Evolutionary conservation across 2,329 filamentous ascomycete species (phyloP).

Genomic region (Mycosphaerella arachidis): DNA sequence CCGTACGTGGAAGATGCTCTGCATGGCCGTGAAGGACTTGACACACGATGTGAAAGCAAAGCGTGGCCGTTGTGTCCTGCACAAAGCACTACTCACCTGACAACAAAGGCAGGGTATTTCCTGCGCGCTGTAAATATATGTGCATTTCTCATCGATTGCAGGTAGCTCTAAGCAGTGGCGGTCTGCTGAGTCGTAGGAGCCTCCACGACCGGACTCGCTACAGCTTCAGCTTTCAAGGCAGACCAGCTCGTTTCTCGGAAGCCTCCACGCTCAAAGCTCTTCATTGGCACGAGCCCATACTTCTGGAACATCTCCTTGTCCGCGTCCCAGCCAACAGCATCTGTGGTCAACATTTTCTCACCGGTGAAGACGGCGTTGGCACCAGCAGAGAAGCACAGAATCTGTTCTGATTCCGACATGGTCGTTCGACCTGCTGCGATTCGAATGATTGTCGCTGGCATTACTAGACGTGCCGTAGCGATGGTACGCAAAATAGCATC

Average conservation of each 20-base stretch:
- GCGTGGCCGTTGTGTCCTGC: no score
- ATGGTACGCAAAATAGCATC: constrained; percentile 76
- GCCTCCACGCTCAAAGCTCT: constrained; percentile 34
- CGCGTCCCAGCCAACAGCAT: constrained; percentile 87
- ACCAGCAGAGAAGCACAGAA: constrained; percentile 82
- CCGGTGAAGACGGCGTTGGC: constrained; percentile 94
- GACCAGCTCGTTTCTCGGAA: constrained; percentile 30
- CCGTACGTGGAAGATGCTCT: neutral
- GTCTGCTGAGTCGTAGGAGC: constrained; percentile 1
- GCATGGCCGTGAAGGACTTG: no score
- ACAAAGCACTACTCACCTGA: no score
- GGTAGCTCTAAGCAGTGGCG: neutral
- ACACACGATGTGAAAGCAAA: neutral
- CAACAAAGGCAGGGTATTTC: neutral
- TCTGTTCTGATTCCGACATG: constrained; percentile 83
- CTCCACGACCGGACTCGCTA: neutral
- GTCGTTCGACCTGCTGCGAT: constrained; percentile 80
- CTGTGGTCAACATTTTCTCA: constrained; percentile 92
- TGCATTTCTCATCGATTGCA: neutral
- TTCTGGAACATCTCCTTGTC: constrained; percentile 77
- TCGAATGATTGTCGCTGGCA: constrained; percentile 81
- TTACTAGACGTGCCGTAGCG: constrained; percentile 74
- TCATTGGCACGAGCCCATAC: constrained; percentile 79
- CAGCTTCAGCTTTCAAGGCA: constrained; percentile 21
- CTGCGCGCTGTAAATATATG: neutral